Conservation (phyloP, 139 green algal species). For the Marvania coccoides region DNA sequence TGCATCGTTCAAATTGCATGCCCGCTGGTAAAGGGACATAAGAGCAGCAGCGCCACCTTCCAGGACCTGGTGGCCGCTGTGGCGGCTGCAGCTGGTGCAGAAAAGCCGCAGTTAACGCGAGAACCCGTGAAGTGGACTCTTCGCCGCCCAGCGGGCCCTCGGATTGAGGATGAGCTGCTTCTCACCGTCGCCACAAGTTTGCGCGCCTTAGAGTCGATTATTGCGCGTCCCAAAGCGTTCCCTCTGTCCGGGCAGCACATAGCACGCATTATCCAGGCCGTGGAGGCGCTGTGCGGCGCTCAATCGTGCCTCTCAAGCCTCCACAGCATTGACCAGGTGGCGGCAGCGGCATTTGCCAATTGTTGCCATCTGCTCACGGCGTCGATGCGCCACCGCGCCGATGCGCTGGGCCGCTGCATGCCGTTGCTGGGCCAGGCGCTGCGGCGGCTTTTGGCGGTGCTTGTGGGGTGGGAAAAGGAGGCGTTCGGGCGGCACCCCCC, state of each 20-base stretch:
- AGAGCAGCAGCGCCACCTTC: no score
- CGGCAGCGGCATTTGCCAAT: constrained; percentile 3
- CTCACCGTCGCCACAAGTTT: no score
- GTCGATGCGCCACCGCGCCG: constrained; percentile 14
- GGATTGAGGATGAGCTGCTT: no score
- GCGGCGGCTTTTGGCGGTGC: constrained; percentile 13
- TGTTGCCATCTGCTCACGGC: constrained; percentile 13
- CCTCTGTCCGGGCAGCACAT: background rate
- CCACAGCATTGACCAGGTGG: background rate
- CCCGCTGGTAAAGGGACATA: no score
- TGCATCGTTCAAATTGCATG: background rate
- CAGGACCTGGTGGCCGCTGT: no score
- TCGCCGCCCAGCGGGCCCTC: no score
- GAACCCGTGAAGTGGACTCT: no score
- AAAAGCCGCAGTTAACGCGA: no score
- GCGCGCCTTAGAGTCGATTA: constrained; percentile 21
- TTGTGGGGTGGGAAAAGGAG: background rate
- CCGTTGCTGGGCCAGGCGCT: constrained; percentile 11
- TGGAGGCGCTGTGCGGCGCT: background rate
- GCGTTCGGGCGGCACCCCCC: background rate
- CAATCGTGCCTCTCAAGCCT: background rate
- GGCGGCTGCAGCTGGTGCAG: no score
- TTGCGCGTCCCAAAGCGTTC: constrained; percentile 5
- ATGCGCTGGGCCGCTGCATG: constrained; percentile 18
- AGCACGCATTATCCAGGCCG: background rate